Evolutionary conservation across 2,329 filamentous ascomycete genomes (phyloP), one percentile per base, ranked within the genome.

Genomic region (Lasiodiplodia citricola): DNA sequence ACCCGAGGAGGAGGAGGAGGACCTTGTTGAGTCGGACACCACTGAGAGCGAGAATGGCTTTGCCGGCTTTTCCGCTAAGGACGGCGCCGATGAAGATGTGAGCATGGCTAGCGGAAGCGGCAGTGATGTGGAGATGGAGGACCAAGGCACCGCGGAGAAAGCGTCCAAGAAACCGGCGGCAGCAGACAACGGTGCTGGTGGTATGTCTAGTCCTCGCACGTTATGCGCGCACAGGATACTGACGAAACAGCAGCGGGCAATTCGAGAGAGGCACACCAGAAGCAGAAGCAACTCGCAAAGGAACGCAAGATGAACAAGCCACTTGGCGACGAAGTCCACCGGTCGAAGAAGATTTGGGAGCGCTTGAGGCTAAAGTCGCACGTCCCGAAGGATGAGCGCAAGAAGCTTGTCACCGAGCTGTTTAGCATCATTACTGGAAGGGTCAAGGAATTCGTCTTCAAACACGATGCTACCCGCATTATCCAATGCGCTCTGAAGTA

Each of bases 401-500:
- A 95, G 80, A 87, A 91, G 78, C 87, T 99, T 51, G 92, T 98
- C 58, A 88, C 90, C 70, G 95, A 99, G 83, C 87, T 99, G 31
- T 98, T 97, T 80, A 86, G 87, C 68, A 97, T 99, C 76, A 92
- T 97, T 75, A 96, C 92, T 28, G 95, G 94, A 66, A 89, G 92
- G 69, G 92, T 98, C 75, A 93, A 93, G 81, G 96, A 98, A 71
- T 97, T 98, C 73, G 95, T 97, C 23, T 92, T 99, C 83, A 99
- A 99, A 87, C 96, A 99, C 80, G 96, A 99, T 79, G 93, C 94
- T 44, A 95, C 97, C n/a, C 89, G 96, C 73, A 94, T 97, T 52
- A 92, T 99, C 31, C 96, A 99, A 83, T 97, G 94, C 14, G 96
- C 95, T 47, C 88, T 99, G 82, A 99, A 99, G 81, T 99, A 99